Base-by-base conservation (phyloP, 371 early-diverging fungal genomes). In the Rhizopus microsporus region DNA sequence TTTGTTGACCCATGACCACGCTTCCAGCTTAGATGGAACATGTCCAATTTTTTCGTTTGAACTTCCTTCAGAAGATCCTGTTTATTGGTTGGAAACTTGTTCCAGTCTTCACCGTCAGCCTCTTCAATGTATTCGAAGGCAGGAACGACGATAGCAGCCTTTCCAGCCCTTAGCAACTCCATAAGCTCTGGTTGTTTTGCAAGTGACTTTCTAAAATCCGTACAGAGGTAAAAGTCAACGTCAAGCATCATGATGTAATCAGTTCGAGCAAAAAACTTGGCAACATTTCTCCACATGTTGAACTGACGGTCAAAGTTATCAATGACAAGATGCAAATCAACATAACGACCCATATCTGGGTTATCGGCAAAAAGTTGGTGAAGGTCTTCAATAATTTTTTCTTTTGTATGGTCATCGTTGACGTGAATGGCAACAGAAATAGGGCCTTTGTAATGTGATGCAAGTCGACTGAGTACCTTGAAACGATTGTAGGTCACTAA, bases 231-330 rank as follows among this genome's bases (percentile, higher is more conserved):
- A 63, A 85, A 85, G 56, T 85, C 86, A 2, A 82, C 84, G 52
- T 84, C 86, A 34, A 84, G 65, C 75, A 81, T 72, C 74, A 85
- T 76, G 60, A 84, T 72, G 50, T 78, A 83, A 44, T 84, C 82
- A 0, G 80, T 76, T 23, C 84, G 62, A 1, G 82, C 79, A 69
- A 85, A 85, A 52, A 83, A 75, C 51, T 83, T 80, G 57, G 86
- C 86, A 0, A 85, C 81, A 39, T 85, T 85, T 45, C 86, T 74
- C 86, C 86, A 85, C 81, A 82, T 79, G 55, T 85, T 85, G 68
- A 85, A 83, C 56, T 84, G 83, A 47, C 83, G 70, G 52, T 82
- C 81, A 60, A 81, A 84, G 38, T 74, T 72, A 56, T 85, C 86
- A 1, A 83, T 74, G 1, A 85, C 80, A 23, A 85, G 62, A 59